A percentile compares a stretch with the other conserved stretches of the same genome.
Conservation (phyloP, 352 stramenopile species). For the Pythium plurisporium region DNA sequence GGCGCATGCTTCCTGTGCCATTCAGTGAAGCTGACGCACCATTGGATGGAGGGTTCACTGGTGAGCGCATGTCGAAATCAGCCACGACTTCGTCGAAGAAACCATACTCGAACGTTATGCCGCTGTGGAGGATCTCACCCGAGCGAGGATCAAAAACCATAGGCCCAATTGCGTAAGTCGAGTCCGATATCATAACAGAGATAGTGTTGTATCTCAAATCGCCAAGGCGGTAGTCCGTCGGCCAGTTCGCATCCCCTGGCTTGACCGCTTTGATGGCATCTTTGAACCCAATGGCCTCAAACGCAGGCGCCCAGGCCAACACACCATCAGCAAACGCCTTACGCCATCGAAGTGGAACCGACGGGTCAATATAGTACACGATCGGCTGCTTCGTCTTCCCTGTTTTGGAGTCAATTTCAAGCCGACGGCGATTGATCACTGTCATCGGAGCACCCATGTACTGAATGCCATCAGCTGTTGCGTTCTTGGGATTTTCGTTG, state of each 20-base stretch:
- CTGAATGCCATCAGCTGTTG: constrained; percentile 34
- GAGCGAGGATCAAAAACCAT: constrained; percentile 70
- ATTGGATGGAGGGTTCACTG: constrained; percentile 23
- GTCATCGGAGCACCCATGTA: constrained; percentile 54
- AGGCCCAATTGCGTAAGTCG: constrained; percentile 65
- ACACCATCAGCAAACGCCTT: constrained; percentile 57
- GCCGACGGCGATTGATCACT: constrained; percentile 65
- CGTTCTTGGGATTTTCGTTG: constrained; percentile 25
- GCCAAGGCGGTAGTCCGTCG: constrained; percentile 71
- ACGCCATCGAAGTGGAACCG: constrained; percentile 63
- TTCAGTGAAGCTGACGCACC: neutral
- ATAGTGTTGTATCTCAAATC: constrained; percentile 87
- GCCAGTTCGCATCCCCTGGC: constrained; percentile 68
- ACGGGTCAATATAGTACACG: constrained; percentile 83
- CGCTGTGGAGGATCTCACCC: constrained; percentile 84
- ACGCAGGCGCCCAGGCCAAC: constrained; percentile 71
- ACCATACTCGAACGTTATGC: constrained; percentile 84
- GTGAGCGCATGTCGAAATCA: constrained; percentile 47
- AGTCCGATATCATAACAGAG: constrained; percentile 78
- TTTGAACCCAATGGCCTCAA: constrained; percentile 66
- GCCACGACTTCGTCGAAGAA: constrained; percentile 73
- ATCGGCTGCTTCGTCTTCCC: constrained; percentile 49
- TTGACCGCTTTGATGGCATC: constrained; percentile 66
- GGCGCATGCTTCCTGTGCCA: neutral
- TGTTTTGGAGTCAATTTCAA: constrained; percentile 38